phyloP scores from a whole-genome alignment of 768 basidiomycete genomes.

The Jaapia argillacea region DNA sequence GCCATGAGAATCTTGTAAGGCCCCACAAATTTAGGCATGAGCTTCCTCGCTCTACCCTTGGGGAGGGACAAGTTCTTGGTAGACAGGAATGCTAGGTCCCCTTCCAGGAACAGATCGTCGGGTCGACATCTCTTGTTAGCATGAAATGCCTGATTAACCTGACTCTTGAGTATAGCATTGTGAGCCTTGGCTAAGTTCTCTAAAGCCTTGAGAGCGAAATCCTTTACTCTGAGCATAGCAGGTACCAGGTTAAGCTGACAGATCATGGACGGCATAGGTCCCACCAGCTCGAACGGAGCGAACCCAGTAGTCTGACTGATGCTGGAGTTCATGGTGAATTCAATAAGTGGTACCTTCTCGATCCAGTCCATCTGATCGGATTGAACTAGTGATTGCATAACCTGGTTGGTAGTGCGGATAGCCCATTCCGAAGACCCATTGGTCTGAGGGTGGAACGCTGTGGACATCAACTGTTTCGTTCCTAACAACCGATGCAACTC shows the following conservation, averaged over 20 bases:
- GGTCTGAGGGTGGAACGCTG: conserved; percentile 13
- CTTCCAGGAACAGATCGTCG: conserved; percentile 10
- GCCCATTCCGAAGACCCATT: conserved; percentile 7
- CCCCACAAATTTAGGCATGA: conserved; percentile 27
- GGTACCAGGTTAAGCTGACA: not conserved
- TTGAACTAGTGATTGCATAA: not conserved
- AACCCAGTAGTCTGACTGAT: not conserved
- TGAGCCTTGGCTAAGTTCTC: conserved; percentile 1
- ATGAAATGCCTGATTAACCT: not conserved
- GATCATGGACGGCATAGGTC: not conserved
- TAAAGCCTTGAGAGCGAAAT: not conserved
- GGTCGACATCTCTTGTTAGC: conserved; percentile 5
- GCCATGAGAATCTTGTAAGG: conserved; percentile 21
- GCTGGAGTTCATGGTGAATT: too few species aligned
- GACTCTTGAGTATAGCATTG: conserved; percentile 9
- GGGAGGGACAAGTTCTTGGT: conserved; percentile 25
- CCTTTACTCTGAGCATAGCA: not conserved
- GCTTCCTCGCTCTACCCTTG: conserved; percentile 21
- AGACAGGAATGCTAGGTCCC: conserved; percentile 24
- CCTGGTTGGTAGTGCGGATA: not conserved
- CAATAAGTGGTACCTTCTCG: not conserved
- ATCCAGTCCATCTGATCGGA: conserved; percentile 4
- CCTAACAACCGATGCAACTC: conserved; percentile 16
- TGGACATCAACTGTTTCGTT: not conserved
- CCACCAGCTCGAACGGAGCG: conserved; percentile 3